Evolutionary conservation across 1,284 basidiomycete genomes (phyloP).

Genomic region (Rugosomyces carneus): DNA sequence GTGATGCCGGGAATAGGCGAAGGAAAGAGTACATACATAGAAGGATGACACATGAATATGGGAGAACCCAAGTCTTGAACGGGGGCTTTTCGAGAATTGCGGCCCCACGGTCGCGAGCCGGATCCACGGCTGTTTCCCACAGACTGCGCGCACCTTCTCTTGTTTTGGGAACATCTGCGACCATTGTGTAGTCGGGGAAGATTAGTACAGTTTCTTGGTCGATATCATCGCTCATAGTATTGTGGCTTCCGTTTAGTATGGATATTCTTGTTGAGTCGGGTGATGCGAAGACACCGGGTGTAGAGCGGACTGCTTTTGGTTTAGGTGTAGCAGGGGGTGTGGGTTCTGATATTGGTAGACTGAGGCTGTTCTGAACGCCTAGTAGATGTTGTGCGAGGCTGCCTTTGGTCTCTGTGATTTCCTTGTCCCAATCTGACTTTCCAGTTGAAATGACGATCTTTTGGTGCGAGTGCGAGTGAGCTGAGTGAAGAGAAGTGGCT

Average conservation of each 20-base stretch:
- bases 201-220: conserved; percentile 73
- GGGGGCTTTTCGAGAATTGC: conserved; percentile 34
- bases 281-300: conserved; percentile 53
- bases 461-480: background rate
- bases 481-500: background rate
- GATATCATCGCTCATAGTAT: conserved; percentile 51
- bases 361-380: conserved; percentile 28
- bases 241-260: conserved; percentile 79
- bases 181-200: conserved; percentile 85
- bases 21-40: conserved; percentile 56
- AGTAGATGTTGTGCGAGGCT: conserved; percentile 64
- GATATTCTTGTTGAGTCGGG: conserved; percentile 54
- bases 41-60: conserved; percentile 70
- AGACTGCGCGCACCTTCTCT: conserved; percentile 62
- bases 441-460: conserved; percentile 43
- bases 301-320: conserved; percentile 24
- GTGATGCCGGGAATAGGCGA: background rate
- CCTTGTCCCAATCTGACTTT: conserved; percentile 78
- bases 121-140: conserved; percentile 59
- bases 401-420: conserved; percentile 63
- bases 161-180: conserved; percentile 62
- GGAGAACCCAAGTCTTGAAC: conserved; percentile 67
- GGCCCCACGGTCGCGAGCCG: conserved; percentile 42
- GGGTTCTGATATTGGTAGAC: conserved; percentile 19
- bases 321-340: conserved; percentile 18